Conservation (phyloP, 257 asterid species). For the Hygrophila difformis region DNA sequence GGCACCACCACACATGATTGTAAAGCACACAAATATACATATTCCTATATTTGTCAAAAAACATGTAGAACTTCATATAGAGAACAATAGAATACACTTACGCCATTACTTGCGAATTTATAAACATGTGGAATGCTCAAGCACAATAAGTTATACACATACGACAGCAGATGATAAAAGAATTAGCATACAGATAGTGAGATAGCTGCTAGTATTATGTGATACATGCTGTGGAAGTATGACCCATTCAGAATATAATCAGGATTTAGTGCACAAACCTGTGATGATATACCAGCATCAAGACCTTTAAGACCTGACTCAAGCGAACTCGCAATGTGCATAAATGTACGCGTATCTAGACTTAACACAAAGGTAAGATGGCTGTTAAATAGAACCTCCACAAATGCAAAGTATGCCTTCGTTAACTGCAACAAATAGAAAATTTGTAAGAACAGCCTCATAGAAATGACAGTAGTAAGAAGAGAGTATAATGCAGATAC, state of each 20-base stretch:
- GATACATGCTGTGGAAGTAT: conserved; percentile 9
- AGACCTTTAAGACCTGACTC: conserved; percentile 94
- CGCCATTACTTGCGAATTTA: no score
- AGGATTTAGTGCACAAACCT: conserved; percentile 39
- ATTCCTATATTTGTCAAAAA: no score
- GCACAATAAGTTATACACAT: not conserved
- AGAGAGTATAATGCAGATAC: not conserved
- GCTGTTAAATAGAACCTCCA: conserved; percentile 85
- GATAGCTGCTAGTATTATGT: not conserved
- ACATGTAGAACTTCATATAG: no score
- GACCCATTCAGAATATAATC: no score
- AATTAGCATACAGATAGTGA: no score
- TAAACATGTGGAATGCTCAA: no score
- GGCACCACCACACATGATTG: no score
- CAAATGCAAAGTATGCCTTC: conserved; percentile 79
- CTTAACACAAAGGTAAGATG: conserved; percentile 63
- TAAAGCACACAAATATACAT: no score
- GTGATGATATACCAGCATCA: conserved; percentile 77
- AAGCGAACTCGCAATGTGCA: conserved; percentile 85
- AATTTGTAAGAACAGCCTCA: conserved; percentile 16
- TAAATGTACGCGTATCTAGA: conserved; percentile 73
- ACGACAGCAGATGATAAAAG: no score
- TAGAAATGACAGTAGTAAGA: conserved; percentile 10
- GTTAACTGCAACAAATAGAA: conserved; percentile 57
- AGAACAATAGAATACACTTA: no score